Base-by-base conservation (phyloP, 371 early-diverging fungal species). In the Mortierella sp. region DNA sequence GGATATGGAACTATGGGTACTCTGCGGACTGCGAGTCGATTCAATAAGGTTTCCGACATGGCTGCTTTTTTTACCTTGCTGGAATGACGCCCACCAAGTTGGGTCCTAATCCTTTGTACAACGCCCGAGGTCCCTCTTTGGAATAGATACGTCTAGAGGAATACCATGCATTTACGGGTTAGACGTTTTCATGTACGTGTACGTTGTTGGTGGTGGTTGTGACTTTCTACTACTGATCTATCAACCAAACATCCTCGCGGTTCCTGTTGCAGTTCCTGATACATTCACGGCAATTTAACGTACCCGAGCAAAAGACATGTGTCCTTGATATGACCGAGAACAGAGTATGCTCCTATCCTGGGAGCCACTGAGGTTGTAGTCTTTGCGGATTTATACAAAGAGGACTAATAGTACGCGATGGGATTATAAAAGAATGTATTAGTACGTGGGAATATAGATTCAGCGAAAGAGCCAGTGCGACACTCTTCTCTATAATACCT, bases 71-170 rank as follows among this genome's bases (percentile, higher is more conserved):
- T 61, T 85, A 93, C 94, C 94, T 88, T 63, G 96, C 93, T 40
- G 99, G 99, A 51, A 98, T 92, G 9, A 98, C 96, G 39, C 98
- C 99, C 20, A 96, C 88, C 11, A 98, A 81, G 62, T 95, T 96
- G 6, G 99, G 97, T 0, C 97, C 97, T 37, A 98, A 74, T 3
- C 99, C 99, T 68, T 96, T 95, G 85, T 95, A 98, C 67, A 96
- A 90, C 8, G 95, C 98, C 0, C 90, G 84, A 12, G 94, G 79
- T 8, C 99, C 99, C 84, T 97, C 98, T 20, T 88, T 86, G 37
- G 88, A 85, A 57, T 93, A 92, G 12, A 97, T 93, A 1, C 87
- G 86, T 3, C 93, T 92, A 67, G 86, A 62, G 47, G 3, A 55
- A 58, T n/a, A 11, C 16, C 16, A 43, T 43, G 43, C 4, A 30